These are phyloP conservation scores for Neofusicoccum sp. DNA, from an alignment of 2,329 filamentous ascomycete species.

Conservation along the genomic window DNA sequence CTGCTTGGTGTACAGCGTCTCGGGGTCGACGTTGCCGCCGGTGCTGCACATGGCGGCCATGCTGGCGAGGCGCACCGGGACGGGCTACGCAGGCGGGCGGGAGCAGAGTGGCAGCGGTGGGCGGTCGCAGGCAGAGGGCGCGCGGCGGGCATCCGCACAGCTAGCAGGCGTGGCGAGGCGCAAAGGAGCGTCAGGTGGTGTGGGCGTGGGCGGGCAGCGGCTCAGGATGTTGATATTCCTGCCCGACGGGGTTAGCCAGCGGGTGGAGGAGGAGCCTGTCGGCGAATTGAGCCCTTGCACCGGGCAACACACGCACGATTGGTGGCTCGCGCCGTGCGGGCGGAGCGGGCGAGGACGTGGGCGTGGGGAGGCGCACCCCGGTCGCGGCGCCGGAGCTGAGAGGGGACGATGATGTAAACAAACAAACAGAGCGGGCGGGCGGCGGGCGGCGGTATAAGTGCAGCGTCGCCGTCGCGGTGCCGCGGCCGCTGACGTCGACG, in stretches of 20 bases:
- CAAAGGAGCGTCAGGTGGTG: background rate
- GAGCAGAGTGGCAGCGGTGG: background rate
- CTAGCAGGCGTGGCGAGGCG: background rate
- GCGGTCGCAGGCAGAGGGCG: background rate
- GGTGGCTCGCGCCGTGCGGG: background rate
- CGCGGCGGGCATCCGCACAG: constrained; percentile 1
- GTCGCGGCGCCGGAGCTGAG: background rate
- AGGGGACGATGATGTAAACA: constrained; percentile 7
- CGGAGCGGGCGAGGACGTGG: background rate
- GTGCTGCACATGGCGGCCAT: constrained; percentile 18
- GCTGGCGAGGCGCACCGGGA: background rate
- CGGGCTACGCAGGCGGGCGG: background rate
- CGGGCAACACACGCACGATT: constrained; percentile 11
- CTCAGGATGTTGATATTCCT: constrained; percentile 14
- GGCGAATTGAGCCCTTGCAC: constrained; percentile 14
- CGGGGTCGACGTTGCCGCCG: constrained; percentile 69
- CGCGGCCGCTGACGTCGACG: constrained; percentile 8
- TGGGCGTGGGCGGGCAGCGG: constrained; percentile 4
- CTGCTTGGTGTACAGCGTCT: constrained; percentile 84
- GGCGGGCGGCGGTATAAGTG: background rate
- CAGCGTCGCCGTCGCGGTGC: background rate
- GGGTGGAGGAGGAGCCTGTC: background rate
- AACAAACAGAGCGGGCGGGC: constrained; percentile 13
- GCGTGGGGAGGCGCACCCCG: background rate
- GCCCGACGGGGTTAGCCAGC: constrained; percentile 14